Conservation (phyloP, 176 grass and related monocot genomes). For the Olyra latifolia region DNA sequence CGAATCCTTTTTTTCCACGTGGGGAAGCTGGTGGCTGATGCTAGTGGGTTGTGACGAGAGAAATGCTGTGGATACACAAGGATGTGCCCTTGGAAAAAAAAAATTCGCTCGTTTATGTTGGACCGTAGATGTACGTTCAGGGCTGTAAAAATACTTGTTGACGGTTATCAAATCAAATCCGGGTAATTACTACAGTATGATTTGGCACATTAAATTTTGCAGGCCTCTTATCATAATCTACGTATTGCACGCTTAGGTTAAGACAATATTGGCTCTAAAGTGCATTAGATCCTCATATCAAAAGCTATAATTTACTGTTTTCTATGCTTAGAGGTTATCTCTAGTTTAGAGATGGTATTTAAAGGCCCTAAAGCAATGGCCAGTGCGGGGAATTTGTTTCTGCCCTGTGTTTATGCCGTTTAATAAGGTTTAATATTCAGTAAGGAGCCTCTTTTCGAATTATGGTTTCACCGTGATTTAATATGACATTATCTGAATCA, state of each 20-base stretch:
- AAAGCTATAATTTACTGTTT: too few relatives aligned
- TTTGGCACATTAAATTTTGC: not conserved
- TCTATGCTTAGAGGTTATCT: too few relatives aligned
- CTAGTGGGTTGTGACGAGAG: not conserved
- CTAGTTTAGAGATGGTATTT: too few relatives aligned
- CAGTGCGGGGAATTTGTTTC: not conserved
- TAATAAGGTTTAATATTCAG: not conserved
- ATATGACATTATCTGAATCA: not conserved
- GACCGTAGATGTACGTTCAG: not conserved
- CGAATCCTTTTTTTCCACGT: conserved; percentile 1
- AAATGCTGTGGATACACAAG: conserved; percentile 1
- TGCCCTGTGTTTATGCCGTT: not conserved
- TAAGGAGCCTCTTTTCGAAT: not conserved
- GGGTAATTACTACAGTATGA: not conserved
- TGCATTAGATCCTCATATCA: too few relatives aligned
- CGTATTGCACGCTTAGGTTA: not conserved
- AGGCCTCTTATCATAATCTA: not conserved
- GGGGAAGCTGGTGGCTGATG: not conserved
- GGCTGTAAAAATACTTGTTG: not conserved
- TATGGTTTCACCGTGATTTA: not conserved
- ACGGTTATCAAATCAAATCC: not conserved
- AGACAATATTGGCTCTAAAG: too few relatives aligned
- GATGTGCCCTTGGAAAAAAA: not conserved
- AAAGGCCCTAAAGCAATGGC: not conserved
- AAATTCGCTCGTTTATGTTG: not conserved